Base-by-base conservation (phyloP, 148 eudicot species). In the Simmondsia chinensis region DNA sequence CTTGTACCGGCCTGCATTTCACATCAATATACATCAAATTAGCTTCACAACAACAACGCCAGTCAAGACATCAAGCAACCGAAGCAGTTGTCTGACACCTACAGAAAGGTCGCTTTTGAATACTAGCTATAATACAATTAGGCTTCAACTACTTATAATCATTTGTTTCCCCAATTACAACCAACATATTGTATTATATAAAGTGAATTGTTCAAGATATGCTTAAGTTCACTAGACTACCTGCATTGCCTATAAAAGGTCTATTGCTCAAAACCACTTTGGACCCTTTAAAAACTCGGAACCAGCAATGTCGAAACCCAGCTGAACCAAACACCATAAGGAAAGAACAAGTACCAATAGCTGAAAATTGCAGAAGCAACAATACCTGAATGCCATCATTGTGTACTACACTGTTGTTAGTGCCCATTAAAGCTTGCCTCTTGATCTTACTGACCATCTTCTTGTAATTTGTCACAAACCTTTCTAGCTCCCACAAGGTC, bases 401-500 rank as follows among this genome's bases (percentile, higher is more conserved):
- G 10, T n/a, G 39, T 50, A 37, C 70, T 16, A 40, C 70, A 59
- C 59, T 65, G 55, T 47, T 46, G 32, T 47, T 37, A 37, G 56
- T 60, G 39, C 52, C 51, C 65, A 86, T 56, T 33, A 86, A 65
- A 4, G 77, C 81, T 15, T 82, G 96, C 30, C 96, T 65, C 67
- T 61, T 71, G 18, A 60, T 60, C 73, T 86, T 86, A 43, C 93
- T 82, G 4, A 44, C 96, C 72, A 70, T 39, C 64, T 86, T 86
- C 83, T 86, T 86, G 76, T 79, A 79, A 59, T 86, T 82, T 0
- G 83, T 82, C 12, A 86, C 87, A 56, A 86, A 82, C 7, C 96
- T 60, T 54, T 86, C 96, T 22, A 86, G 83, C 61, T 86, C 96
- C 96, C 96, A 86, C 6, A 86, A 71, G 0, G 96, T 86, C 59